phyloP scores from a whole-genome alignment of 2,329 filamentous ascomycete species.

The Colletotrichum melonis region DNA sequence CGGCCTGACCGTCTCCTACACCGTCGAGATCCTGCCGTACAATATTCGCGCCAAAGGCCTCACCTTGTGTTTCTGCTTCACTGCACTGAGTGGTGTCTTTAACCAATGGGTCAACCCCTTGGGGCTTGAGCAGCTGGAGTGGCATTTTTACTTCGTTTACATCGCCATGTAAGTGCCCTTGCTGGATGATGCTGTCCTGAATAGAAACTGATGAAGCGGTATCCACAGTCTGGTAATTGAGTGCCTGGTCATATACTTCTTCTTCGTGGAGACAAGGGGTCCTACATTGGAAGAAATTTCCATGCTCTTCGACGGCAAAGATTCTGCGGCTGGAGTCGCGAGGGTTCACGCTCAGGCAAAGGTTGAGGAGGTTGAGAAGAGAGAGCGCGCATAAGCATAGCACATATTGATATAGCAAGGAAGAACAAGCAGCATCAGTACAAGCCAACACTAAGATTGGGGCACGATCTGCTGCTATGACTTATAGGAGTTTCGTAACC shows the following conservation, averaged over 20 bases:
- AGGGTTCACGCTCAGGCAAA: slow-evolving; percentile 17
- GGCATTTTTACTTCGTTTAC: slow-evolving; percentile 58
- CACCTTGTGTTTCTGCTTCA: slow-evolving; percentile 37
- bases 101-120: slow-evolving; percentile 54
- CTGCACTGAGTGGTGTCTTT: slow-evolving; percentile 45
- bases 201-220: background rate
- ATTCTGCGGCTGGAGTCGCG: slow-evolving; percentile 27
- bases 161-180: slow-evolving; percentile 39
- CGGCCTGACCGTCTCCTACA: slow-evolving; percentile 55
- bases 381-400: background rate
- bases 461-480: too few relatives aligned
- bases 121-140: slow-evolving; percentile 54
- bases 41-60: slow-evolving; percentile 34
- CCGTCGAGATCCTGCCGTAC: slow-evolving; percentile 37
- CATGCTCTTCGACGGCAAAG: slow-evolving; percentile 27
- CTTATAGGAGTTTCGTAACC: too few relatives aligned
- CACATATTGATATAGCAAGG: too few relatives aligned
- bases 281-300: slow-evolving; percentile 62
- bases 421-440: too few relatives aligned
- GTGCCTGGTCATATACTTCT: slow-evolving; percentile 52
- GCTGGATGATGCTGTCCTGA: background rate
- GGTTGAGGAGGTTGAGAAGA: slow-evolving; percentile 13
- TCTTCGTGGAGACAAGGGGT: slow-evolving; percentile 60
- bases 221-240: slow-evolving; percentile 41
- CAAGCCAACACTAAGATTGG: too few relatives aligned